phyloP scores from a whole-genome alignment of 495 filamentous ascomycete species.

The Podospora comata region DNA sequence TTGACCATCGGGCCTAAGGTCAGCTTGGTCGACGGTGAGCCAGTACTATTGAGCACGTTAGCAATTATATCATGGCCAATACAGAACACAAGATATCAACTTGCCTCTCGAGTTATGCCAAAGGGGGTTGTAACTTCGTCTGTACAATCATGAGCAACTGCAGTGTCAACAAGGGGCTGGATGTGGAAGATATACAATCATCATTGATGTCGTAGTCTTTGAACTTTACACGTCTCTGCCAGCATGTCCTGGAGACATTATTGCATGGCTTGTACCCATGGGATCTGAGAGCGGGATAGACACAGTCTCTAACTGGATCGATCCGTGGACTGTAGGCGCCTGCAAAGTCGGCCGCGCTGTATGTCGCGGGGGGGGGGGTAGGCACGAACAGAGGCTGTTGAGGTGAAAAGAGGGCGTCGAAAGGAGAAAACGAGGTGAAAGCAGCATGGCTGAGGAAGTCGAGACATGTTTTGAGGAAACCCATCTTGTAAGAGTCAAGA shows the following conservation, averaged over 20 bases:
- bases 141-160: not conserved
- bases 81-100: not conserved
- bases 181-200: not conserved
- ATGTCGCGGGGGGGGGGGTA: not conserved
- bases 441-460: not conserved
- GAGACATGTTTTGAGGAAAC: not conserved
- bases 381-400: not conserved
- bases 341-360: not conserved
- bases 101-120: not conserved
- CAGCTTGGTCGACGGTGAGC: not conserved
- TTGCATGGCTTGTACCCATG: not conserved
- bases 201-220: not conserved
- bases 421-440: not conserved
- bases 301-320: not conserved
- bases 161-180: not conserved
- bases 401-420: not conserved
- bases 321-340: not conserved
- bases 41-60: not conserved
- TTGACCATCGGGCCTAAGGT: slow-evolving; percentile 16
- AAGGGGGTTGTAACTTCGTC: not conserved
- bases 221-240: not conserved
- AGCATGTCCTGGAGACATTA: not conserved
- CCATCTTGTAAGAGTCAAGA: not conserved
- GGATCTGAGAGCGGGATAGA: not conserved
- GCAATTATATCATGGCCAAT: not conserved